Percentiles rank a stretch among this genome's conserved stretches.
These are phyloP conservation scores for Conticribra guillardii DNA, from an alignment of 108 stramenopile species.

Conservation along the genomic window DNA sequence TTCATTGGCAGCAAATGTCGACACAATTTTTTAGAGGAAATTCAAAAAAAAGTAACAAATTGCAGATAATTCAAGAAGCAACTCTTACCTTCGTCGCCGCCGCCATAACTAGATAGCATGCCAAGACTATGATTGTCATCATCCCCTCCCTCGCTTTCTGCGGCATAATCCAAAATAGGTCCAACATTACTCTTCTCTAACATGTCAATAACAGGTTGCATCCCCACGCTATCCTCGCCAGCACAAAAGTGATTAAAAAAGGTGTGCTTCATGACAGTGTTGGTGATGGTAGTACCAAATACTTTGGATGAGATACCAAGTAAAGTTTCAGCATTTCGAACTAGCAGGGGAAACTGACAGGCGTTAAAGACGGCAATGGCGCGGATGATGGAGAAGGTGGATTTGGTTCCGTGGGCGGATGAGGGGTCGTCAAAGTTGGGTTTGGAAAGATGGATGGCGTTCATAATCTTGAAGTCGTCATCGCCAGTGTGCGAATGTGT, in stretches of 20 bases:
- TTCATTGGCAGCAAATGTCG: not conserved
- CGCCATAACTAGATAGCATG: not conserved
- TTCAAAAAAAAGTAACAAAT: not conserved
- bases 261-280: conserved; percentile 70
- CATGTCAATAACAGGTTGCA: conserved; percentile 65
- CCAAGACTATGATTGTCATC: conserved; percentile 7
- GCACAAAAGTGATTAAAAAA: conserved; percentile 97
- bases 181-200: conserved; percentile 68
- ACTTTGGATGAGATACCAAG: conserved; percentile 41
- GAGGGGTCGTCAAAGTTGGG: conserved; percentile 23
- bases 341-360: conserved; percentile 69
- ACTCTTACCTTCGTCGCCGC: conserved; percentile 8
- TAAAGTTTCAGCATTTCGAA: conserved; percentile 65
- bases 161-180: conserved; percentile 97
- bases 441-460: not conserved
- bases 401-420: conserved; percentile 52
- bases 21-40: not conserved
- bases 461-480: not conserved
- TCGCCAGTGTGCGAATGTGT: no score
- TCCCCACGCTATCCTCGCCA: conserved; percentile 75
- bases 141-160: conserved; percentile 75
- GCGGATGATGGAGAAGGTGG: conserved; percentile 66
- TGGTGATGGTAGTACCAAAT: conserved; percentile 60
- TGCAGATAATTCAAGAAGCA: not conserved
- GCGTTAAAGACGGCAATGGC: conserved; percentile 63